Conservation (phyloP, 2,329 filamentous ascomycete genomes). For the Monilinia vaccinii-corymbosi region DNA sequence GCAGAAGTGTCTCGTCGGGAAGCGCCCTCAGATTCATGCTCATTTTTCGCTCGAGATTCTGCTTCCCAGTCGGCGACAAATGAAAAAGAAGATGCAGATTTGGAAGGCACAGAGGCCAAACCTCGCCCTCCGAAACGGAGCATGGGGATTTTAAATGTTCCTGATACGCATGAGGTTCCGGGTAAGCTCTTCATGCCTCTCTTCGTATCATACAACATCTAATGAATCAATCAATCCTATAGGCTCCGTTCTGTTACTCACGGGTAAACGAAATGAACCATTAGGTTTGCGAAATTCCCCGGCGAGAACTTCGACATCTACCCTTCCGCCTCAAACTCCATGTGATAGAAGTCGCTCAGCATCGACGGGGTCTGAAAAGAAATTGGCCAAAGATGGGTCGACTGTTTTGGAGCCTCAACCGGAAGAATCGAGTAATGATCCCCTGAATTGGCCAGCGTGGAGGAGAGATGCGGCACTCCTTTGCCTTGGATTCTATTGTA, state of each 20-base stretch:
- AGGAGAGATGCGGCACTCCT: constrained; percentile 70
- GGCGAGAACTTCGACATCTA: constrained; percentile 49
- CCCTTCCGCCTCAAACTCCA: constrained; percentile 25
- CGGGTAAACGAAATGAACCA: constrained; percentile 43
- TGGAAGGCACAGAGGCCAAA: constrained; percentile 10
- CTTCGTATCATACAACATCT: not conserved
- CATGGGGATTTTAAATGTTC: constrained; percentile 78
- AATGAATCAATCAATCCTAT: not conserved
- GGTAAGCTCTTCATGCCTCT: constrained; percentile 40
- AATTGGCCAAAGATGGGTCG: constrained; percentile 70
- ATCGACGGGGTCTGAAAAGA: constrained; percentile 40
- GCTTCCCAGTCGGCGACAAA: constrained; percentile 8
- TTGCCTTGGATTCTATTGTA: constrained; percentile 82
- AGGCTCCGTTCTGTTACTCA: constrained; percentile 52
- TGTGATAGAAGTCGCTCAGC: constrained; percentile 11
- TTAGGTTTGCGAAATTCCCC: constrained; percentile 27
- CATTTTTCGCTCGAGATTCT: constrained; percentile 21
- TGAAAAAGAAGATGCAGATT: constrained; percentile 2
- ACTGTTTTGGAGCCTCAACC: constrained; percentile 90
- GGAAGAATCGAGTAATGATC: constrained; percentile 83
- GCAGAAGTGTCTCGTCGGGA: not conserved
- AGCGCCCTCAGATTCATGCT: constrained; percentile 10
- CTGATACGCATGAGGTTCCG: constrained; percentile 75
- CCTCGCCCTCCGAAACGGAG: constrained; percentile 39
- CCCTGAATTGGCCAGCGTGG: constrained; percentile 83